Evolutionary conservation across 2,329 filamentous ascomycete genomes (phyloP).

Genomic region (Plenodomus biglobosus): DNA sequence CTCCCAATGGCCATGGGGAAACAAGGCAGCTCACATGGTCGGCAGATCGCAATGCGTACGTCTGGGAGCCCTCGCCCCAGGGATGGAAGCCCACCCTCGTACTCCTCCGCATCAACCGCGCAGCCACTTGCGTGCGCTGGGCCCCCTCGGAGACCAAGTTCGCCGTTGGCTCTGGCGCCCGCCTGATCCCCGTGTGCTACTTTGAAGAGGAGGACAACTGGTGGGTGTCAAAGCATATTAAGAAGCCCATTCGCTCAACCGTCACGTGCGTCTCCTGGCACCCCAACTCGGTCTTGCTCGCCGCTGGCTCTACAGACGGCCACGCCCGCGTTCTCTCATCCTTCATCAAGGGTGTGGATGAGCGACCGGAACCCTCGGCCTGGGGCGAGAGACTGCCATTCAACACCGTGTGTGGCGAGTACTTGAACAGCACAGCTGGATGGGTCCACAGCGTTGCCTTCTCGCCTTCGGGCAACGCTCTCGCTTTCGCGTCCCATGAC

Average conservation of each 20-base stretch:
- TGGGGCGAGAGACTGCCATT: slow-evolving; percentile 97
- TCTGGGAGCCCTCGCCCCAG: slow-evolving; percentile 90
- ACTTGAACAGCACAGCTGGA: slow-evolving; percentile 89
- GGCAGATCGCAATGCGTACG: slow-evolving; percentile 90
- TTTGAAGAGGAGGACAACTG: slow-evolving; percentile 99
- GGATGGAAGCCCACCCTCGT: slow-evolving; percentile 98
- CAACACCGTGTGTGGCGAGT: slow-evolving; percentile 98
- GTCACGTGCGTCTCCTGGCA: slow-evolving; percentile 96
- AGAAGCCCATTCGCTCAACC: slow-evolving; percentile 97
- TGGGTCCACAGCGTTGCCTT: slow-evolving; percentile 96
- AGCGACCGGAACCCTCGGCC: slow-evolving; percentile 77
- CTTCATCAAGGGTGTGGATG: slow-evolving; percentile 94
- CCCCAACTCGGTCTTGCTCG: slow-evolving; percentile 92
- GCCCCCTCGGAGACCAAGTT: slow-evolving; percentile 97
- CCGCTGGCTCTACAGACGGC: slow-evolving; percentile 94
- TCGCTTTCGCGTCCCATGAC: slow-evolving; percentile 93
- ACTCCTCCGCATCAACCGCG: slow-evolving; percentile 92
- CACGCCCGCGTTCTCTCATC: slow-evolving; percentile 92
- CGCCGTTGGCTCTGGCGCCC: slow-evolving; percentile 91
- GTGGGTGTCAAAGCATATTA: slow-evolving; percentile 99
- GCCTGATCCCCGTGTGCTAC: slow-evolving; percentile 95
- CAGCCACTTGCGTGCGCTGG: slow-evolving; percentile 96
- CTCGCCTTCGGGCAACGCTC: slow-evolving; percentile 86
- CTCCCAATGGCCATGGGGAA: too few species aligned
- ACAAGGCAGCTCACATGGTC: slow-evolving; percentile 18